These are phyloP conservation scores for Butyriboletus appendiculatus DNA, from an alignment of 1,284 basidiomycete genomes.

Conservation along the genomic window DNA sequence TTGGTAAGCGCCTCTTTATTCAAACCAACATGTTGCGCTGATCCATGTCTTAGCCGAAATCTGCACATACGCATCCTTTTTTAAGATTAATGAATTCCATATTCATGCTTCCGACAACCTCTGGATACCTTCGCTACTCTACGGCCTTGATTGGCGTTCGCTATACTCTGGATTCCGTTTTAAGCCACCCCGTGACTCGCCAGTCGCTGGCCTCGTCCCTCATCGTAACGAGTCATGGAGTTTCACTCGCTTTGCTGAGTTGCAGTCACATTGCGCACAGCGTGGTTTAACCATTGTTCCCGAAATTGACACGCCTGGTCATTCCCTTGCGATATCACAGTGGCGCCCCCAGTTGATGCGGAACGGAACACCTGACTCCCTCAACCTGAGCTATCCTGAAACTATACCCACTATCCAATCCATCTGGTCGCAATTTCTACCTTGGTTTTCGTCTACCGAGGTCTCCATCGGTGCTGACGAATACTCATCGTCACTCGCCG, in stretches of 20 bases:
- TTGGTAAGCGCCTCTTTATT: constrained; percentile 23
- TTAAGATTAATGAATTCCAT: constrained; percentile 40
- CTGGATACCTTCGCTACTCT: constrained; percentile 36
- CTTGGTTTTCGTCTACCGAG: constrained; percentile 39
- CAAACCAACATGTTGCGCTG: background rate
- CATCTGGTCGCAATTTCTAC: constrained; percentile 41
- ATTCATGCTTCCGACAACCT: constrained; percentile 40
- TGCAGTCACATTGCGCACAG: constrained; percentile 36
- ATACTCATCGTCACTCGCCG: constrained; percentile 34
- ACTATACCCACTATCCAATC: constrained; percentile 39
- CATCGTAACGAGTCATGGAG: constrained; percentile 39
- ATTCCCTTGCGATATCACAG: constrained; percentile 39
- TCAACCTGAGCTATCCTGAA: constrained; percentile 39
- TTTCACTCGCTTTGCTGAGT: constrained; percentile 22
- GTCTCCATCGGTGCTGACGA: constrained; percentile 45
- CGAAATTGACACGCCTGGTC: constrained; percentile 41
- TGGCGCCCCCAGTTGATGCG: constrained; percentile 40
- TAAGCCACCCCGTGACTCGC: constrained; percentile 30
- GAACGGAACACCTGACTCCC: constrained; percentile 32
- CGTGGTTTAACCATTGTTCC: constrained; percentile 38
- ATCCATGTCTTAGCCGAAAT: constrained; percentile 32
- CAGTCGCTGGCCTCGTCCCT: constrained; percentile 30
- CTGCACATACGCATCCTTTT: constrained; percentile 42
- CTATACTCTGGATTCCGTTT: constrained; percentile 42
- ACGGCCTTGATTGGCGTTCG: constrained; percentile 33